These are phyloP conservation scores for Cornus florida DNA, from an alignment of 148 eudicot species.

Conservation along the genomic window DNA sequence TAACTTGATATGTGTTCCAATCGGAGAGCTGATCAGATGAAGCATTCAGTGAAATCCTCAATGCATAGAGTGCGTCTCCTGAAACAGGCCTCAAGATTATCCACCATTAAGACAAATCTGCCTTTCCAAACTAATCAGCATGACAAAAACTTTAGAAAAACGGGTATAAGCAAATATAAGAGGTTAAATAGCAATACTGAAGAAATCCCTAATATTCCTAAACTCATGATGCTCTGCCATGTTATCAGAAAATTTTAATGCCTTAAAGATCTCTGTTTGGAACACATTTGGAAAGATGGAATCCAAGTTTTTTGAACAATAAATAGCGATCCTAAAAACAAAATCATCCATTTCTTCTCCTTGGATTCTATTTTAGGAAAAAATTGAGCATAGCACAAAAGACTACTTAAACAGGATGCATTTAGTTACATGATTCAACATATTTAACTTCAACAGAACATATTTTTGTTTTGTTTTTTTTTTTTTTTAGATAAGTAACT, in stretches of 20 bases:
- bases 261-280: neutral
- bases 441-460: too few relatives aligned
- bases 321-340: neutral
- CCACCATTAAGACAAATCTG: neutral
- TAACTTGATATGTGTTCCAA: conserved; percentile 78
- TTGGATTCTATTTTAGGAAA: neutral
- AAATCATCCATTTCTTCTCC: neutral
- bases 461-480: too few relatives aligned
- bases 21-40: conserved; percentile 59
- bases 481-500: too few relatives aligned
- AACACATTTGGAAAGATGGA: neutral
- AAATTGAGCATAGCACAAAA: neutral
- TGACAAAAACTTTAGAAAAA: neutral
- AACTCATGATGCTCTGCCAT: neutral
- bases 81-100: conserved; percentile 20
- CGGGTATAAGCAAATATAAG: neutral
- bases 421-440: neutral
- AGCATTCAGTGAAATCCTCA: conserved; percentile 68
- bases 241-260: neutral
- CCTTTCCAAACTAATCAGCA: neutral
- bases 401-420: neutral
- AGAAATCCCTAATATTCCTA: neutral
- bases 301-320: too few relatives aligned
- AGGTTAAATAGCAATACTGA: neutral
- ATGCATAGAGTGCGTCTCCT: conserved; percentile 68